Evolutionary conservation across 1,139 yeast genomes (phyloP).

Genomic region (Yamadazyma siamensis): DNA sequence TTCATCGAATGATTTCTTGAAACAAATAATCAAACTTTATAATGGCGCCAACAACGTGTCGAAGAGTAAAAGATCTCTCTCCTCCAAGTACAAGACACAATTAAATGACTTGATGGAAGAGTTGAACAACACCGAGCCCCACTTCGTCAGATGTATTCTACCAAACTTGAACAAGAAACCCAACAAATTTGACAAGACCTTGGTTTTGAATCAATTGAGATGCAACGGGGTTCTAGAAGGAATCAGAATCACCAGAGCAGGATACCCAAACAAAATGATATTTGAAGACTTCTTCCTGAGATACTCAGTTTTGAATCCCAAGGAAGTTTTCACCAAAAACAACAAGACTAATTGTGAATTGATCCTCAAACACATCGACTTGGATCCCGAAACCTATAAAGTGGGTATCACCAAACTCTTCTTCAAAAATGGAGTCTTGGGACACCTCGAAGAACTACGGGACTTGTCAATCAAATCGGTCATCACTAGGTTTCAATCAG

Average conservation of each 20-base stretch:
- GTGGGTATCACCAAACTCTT: slow-evolving; percentile 86
- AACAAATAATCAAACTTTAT: slow-evolving; percentile 11
- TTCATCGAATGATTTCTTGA: slow-evolving; percentile 54
- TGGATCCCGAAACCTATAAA: slow-evolving; percentile 67
- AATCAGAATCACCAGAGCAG: slow-evolving; percentile 93
- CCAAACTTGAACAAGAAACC: slow-evolving; percentile 82
- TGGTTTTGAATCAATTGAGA: slow-evolving; percentile 85
- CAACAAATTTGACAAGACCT: slow-evolving; percentile 63
- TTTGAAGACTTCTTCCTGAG: slow-evolving; percentile 77
- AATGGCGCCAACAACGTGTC: slow-evolving; percentile 28
- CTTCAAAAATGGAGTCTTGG: slow-evolving; percentile 92
- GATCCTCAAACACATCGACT: slow-evolving; percentile 55
- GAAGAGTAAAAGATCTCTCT: slow-evolving; percentile 59
- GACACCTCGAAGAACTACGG: slow-evolving; percentile 75
- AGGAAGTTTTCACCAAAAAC: slow-evolving; percentile 46
- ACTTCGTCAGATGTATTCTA: slow-evolving; percentile 91
- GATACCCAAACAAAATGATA: slow-evolving; percentile 88
- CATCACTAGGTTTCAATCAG: slow-evolving; percentile 64
- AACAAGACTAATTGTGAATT: slow-evolving; percentile 65
- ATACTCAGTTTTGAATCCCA: slow-evolving; percentile 61
- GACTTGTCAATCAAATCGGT: slow-evolving; percentile 60
- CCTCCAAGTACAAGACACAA: slow-evolving; percentile 84
- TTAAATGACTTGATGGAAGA: slow-evolving; percentile 69
- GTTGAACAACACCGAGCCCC: slow-evolving; percentile 82
- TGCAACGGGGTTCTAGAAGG: slow-evolving; percentile 99